These are phyloP conservation scores for Fusarium oligoseptatum DNA, from an alignment of 2,329 filamentous ascomycete species.

Conservation along the genomic window DNA sequence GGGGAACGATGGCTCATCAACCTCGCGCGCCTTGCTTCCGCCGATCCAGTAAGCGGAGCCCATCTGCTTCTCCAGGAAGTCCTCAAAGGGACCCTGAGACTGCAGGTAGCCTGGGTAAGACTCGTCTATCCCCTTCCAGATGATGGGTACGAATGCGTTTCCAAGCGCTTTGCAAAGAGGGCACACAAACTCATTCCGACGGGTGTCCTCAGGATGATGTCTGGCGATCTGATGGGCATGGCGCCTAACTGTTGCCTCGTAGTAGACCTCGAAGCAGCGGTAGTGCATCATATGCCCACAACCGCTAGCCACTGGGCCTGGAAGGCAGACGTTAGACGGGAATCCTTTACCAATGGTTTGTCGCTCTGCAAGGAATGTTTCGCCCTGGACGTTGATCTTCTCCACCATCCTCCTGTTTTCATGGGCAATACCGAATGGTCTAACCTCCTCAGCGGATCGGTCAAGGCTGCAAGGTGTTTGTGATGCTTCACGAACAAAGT, in stretches of 20 bases:
- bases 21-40: slow-evolving; percentile 54
- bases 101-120: slow-evolving; percentile 81
- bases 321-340: slow-evolving; percentile 72
- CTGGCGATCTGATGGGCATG: slow-evolving; percentile 94
- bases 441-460: slow-evolving; percentile 82
- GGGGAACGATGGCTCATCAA: slow-evolving; percentile 48
- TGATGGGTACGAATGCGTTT: slow-evolving; percentile 93
- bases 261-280: slow-evolving; percentile 92
- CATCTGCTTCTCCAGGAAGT: slow-evolving; percentile 76
- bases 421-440: slow-evolving; percentile 91
- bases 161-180: slow-evolving; percentile 96
- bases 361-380: slow-evolving; percentile 78
- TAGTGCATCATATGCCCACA: slow-evolving; percentile 99
- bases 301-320: slow-evolving; percentile 87
- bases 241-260: slow-evolving; percentile 83
- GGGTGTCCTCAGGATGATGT: slow-evolving; percentile 87
- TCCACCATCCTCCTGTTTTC: slow-evolving; percentile 84
- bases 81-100: slow-evolving; percentile 70
- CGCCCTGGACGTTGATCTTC: slow-evolving; percentile 80
- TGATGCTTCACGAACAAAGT: slow-evolving; percentile 86
- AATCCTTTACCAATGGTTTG: slow-evolving; percentile 93
- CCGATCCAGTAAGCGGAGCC: slow-evolving; percentile 58
- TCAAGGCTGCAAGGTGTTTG: slow-evolving; percentile 86
- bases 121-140: slow-evolving; percentile 94
- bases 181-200: slow-evolving; percentile 91